Evolutionary conservation across 352 stramenopile species (phyloP), one percentile per base, ranked within the genome.

Genomic region (Phytopythium delawarense): DNA sequence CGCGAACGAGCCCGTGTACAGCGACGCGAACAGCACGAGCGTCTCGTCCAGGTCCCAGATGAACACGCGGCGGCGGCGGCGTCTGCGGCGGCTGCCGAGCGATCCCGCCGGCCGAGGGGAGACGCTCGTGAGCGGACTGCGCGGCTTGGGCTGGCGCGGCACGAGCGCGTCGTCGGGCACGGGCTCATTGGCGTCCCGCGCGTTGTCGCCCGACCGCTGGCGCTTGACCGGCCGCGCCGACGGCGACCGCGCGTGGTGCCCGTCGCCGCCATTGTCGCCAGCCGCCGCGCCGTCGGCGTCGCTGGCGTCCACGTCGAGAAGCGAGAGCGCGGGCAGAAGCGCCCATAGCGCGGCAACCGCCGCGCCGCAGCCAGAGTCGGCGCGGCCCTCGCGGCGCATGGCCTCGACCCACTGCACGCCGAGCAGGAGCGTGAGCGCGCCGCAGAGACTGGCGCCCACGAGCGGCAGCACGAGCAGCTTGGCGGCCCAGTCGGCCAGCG

Each of bases 41-140:
- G 85, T 94, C 73, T 94, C 83, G 59, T 94, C 85, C 30, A 94
- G 61, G 49, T 94, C 85, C 85, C 85, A 94, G 54, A 94, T 94
- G 59, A 87, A 77, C 50, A 94, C 84, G 25, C 79, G 79, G 5
- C 71, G 69, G 42, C 68, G 50, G 23, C 25, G 48, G 48, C 18
- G 21, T 21, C 21, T 49, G 23, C n/a, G 59, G 39, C 18, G 57
- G 35, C 7, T 34, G 34, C n/a, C 52, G 2, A 18, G 7, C 18
- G 32, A 13, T 8, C 11, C 18, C 23, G n/a, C 44, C 28, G 21
- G 28, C 18, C 30, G 35, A 20, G n/a, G 39, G 20, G 32, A n/a
- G 49, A 52, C 37, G 28, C n/a, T 42, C 7, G 56, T 50, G n/a
- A 21, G 32, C 37, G 39, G 25, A 20, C 37, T 63, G 46, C 18